A percentile compares a stretch with the other conserved stretches of the same genome.
These are phyloP conservation scores for Oenanthe sinensis DNA, from an alignment of 129 eudicot species.

Conservation along the genomic window DNA sequence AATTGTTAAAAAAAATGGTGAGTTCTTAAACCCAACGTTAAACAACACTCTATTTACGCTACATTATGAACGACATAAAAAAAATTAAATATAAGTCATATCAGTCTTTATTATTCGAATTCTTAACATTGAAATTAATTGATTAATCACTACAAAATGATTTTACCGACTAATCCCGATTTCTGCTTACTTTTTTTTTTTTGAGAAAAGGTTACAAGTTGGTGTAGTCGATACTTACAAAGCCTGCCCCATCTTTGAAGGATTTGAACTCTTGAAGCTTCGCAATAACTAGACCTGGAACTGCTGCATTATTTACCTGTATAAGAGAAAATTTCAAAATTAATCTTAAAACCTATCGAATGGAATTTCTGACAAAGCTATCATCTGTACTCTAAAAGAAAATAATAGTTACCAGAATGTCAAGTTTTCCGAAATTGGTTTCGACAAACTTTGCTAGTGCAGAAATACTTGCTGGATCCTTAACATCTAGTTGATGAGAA, in stretches of 20 bases:
- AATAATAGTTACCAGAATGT: constrained; percentile 1
- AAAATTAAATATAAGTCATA: too few species aligned
- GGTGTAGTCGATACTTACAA: constrained; percentile 22
- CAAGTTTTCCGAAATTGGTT: constrained; percentile 9
- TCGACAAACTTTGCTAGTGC: constrained; percentile 6
- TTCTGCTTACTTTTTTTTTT: too few species aligned
- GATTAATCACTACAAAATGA: too few species aligned
- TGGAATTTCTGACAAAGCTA: not conserved
- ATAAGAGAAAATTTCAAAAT: not conserved
- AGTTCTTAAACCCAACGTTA: too few species aligned
- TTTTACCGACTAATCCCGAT: too few species aligned
- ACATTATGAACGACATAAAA: too few species aligned
- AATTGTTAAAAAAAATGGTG: too few species aligned
- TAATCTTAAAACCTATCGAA: not conserved
- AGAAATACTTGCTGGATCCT: constrained; percentile 3
- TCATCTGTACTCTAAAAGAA: too few species aligned
- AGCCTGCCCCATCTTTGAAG: constrained; percentile 33
- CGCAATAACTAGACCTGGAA: constrained; percentile 14
- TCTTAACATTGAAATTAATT: too few species aligned
- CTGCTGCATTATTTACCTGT: constrained; percentile 21
- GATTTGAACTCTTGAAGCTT: constrained; percentile 20
- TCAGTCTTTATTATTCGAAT: too few species aligned
- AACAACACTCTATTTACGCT: too few species aligned
- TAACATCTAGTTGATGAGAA: constrained; percentile 11
- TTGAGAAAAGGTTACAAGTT: not conserved